A percentile compares a stretch with the other conserved stretches of the same genome.
Conservation (phyloP, 306 rosid species). For the Phaseolus lunatus region DNA sequence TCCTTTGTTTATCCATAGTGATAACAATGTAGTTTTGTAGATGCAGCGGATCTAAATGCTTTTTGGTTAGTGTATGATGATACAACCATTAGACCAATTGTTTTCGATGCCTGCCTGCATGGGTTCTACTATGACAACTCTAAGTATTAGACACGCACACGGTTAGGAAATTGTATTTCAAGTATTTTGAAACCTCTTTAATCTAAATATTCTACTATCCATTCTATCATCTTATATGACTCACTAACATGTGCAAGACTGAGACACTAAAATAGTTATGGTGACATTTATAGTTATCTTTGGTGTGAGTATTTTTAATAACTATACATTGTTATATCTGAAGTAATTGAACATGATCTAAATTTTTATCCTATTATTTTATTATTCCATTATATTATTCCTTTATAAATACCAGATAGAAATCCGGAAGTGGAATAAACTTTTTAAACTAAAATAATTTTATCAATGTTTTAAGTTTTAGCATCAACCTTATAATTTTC, state of each 20-base stretch:
- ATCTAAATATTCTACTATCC: background rate
- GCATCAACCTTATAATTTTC: no score
- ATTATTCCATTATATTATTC: no score
- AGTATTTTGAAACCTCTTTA: background rate
- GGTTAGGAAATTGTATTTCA: conserved; percentile 20
- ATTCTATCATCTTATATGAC: background rate
- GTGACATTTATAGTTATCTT: background rate
- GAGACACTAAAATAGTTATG: background rate
- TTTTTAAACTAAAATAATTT: no score
- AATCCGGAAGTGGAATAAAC: no score
- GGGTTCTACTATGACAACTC: conserved; percentile 15
- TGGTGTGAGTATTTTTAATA: no score
- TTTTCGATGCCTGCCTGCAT: conserved; percentile 15
- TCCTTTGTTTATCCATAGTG: conserved; percentile 42
- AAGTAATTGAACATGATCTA: background rate
- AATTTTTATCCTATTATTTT: no score
- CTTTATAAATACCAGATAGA: no score
- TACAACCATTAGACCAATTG: conserved; percentile 33
- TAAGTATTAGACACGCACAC: conserved; percentile 33
- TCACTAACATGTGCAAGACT: background rate
- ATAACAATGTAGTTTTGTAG: conserved; percentile 49
- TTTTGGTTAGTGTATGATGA: conserved; percentile 28
- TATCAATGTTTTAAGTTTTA: no score
- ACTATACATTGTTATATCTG: background rate
- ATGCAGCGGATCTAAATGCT: conserved; percentile 45